Conservation (phyloP, 1,284 basidiomycete species). For the Quambalaria eucalypti region DNA sequence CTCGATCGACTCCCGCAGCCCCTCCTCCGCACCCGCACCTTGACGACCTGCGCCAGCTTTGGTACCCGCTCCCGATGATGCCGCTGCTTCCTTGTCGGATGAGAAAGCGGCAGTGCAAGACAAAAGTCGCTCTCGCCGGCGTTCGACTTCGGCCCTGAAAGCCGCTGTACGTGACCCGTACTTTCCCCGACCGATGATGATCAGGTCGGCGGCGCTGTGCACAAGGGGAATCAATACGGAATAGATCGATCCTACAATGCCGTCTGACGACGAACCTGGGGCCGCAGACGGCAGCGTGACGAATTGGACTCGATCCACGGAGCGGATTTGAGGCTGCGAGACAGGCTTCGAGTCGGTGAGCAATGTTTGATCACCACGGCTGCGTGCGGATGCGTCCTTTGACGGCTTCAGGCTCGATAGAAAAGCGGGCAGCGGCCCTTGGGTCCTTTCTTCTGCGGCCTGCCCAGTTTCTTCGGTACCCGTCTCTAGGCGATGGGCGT, state of each 20-base stretch:
- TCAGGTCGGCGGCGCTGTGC: constrained; percentile 14
- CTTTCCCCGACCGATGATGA: constrained; percentile 23
- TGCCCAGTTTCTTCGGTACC: background rate
- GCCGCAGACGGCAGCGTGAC: background rate
- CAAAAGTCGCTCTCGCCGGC: too few species aligned
- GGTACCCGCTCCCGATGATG: background rate
- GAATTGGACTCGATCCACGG: background rate
- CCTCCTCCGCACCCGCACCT: background rate
- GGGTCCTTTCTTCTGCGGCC: background rate
- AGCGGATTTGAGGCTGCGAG: too few species aligned
- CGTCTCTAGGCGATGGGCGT: too few species aligned
- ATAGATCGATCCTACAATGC: constrained; percentile 7
- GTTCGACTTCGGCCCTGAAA: background rate
- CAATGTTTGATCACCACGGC: background rate
- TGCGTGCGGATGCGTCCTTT: background rate
- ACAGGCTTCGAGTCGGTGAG: too few species aligned
- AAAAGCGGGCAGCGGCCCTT: too few species aligned
- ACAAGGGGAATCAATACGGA: constrained; percentile 10
- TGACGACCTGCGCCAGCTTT: background rate
- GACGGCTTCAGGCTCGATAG: too few species aligned
- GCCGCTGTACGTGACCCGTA: constrained; percentile 1
- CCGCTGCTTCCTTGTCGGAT: too few species aligned
- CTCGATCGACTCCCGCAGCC: background rate
- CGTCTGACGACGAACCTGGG: too few species aligned
- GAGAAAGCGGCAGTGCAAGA: too few species aligned